These are phyloP conservation scores for Bacidia rubella DNA, from an alignment of 495 filamentous ascomycete species.

Conservation along the genomic window DNA sequence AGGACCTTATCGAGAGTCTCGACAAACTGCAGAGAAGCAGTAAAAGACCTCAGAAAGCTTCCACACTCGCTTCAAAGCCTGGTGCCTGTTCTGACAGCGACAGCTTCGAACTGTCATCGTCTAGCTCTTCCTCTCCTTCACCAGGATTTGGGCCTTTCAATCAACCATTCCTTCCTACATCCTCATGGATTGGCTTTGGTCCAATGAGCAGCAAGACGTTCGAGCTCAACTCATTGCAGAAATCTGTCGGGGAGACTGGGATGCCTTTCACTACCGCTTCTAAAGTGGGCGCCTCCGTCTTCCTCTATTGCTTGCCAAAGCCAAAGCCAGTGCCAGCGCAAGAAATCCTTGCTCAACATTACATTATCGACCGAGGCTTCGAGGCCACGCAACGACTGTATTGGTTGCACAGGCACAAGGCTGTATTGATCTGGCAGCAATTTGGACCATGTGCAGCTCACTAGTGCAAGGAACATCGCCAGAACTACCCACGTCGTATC, in stretches of 20 bases:
- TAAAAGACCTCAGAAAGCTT: too few species aligned
- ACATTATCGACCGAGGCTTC: constrained; percentile 72
- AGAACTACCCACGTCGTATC: too few species aligned
- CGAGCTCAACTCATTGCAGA: constrained; percentile 43
- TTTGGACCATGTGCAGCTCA: constrained; percentile 71
- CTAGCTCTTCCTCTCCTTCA: constrained; percentile 52
- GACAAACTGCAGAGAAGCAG: constrained; percentile 61
- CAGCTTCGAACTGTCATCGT: constrained; percentile 52
- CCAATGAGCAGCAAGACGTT: constrained; percentile 30
- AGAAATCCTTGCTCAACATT: constrained; percentile 57
- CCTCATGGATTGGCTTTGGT: constrained; percentile 39
- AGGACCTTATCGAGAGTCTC: constrained; percentile 68
- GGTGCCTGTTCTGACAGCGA: constrained; percentile 43
- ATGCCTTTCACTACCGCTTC: constrained; percentile 22
- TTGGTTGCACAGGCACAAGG: constrained; percentile 61
- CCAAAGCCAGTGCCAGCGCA: constrained; percentile 66
- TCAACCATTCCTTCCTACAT: constrained; percentile 34
- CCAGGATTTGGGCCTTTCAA: constrained; percentile 36
- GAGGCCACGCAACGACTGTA: constrained; percentile 77
- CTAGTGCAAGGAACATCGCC: constrained; percentile 40
- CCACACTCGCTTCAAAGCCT: constrained; percentile 22
- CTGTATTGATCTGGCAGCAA: constrained; percentile 57
- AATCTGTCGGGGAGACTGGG: constrained; percentile 33
- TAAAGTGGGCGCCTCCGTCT: constrained; percentile 42
- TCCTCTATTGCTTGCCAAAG: constrained; percentile 55